phyloP scores from a whole-genome alignment of 2,329 filamentous ascomycete genomes.

The Diaporthe sp. region DNA sequence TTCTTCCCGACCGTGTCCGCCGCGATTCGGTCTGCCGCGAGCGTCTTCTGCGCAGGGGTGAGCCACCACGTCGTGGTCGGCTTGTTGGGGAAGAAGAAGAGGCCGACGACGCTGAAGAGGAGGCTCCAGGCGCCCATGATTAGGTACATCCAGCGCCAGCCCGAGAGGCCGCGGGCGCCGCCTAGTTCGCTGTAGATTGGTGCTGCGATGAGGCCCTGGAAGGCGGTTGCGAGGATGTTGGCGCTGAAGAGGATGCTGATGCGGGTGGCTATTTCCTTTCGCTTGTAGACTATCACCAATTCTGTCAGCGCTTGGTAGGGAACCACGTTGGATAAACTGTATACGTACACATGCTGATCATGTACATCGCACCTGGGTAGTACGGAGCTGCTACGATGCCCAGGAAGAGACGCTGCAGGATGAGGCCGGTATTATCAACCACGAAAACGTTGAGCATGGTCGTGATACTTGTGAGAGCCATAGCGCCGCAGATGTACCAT shows the following conservation, averaged over 20 bases:
- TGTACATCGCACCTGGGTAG: constrained; percentile 59
- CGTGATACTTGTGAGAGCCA: constrained; percentile 51
- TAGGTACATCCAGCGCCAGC: constrained; percentile 52
- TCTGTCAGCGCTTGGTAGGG: background rate
- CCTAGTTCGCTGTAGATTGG: constrained; percentile 72
- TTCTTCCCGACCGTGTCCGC: constrained; percentile 7
- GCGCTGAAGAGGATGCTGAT: constrained; percentile 71
- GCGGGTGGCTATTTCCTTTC: constrained; percentile 72
- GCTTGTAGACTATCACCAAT: constrained; percentile 69
- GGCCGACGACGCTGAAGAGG: constrained; percentile 32
- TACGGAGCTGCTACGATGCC: constrained; percentile 54
- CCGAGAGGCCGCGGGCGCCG: constrained; percentile 48
- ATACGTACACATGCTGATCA: constrained; percentile 51
- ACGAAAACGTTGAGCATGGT: background rate
- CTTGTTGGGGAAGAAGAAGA: constrained; percentile 51
- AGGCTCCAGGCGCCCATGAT: constrained; percentile 13
- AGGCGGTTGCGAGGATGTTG: constrained; percentile 75
- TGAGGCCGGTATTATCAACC: constrained; percentile 47
- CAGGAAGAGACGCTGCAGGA: constrained; percentile 56
- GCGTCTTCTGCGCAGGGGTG: constrained; percentile 53
- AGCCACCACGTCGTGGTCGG: constrained; percentile 55
- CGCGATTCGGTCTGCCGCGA: constrained; percentile 47
- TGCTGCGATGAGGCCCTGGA: constrained; percentile 74
- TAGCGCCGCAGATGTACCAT: background rate
- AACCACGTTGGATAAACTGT: accelerated